phyloP scores from a whole-genome alignment of 176 grass and related monocot species.

The Carex myosuroides region DNA sequence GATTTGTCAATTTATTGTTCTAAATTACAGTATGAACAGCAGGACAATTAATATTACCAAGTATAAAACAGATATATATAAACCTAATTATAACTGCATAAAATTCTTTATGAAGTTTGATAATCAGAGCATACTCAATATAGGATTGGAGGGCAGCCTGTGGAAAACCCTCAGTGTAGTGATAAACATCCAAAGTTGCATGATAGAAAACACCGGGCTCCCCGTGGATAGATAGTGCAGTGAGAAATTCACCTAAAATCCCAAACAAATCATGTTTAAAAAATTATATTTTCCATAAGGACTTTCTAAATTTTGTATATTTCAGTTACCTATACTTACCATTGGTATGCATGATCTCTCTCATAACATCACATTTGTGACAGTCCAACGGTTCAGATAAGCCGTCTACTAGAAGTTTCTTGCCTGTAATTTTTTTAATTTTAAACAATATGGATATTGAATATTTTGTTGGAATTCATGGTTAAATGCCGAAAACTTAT shows the following conservation, averaged over 20 bases:
- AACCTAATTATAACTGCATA: not conserved
- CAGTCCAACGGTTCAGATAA: not conserved
- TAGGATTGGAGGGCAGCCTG: not conserved
- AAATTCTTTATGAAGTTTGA: not conserved
- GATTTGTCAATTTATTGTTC: not conserved
- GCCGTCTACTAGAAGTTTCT: not conserved
- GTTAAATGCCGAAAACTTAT: not conserved
- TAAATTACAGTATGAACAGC: not conserved
- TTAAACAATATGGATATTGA: not conserved
- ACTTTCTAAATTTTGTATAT: not conserved
- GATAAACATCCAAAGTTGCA: constrained; percentile 8
- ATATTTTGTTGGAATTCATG: not conserved
- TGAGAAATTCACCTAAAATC: constrained; percentile 1
- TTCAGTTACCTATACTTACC: not conserved
- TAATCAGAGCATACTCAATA: not conserved
- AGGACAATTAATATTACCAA: not conserved
- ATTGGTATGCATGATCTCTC: constrained; percentile 9
- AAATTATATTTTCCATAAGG: not conserved
- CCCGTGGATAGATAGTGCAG: not conserved
- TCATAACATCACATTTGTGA: not conserved
- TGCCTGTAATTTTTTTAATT: not conserved
- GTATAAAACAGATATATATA: not conserved
- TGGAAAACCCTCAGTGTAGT: not conserved
- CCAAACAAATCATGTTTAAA: not conserved
- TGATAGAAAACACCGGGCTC: constrained; percentile 5